Base-by-base conservation (phyloP, 1,284 basidiomycete genomes). In the Ganoderma lucidum region DNA sequence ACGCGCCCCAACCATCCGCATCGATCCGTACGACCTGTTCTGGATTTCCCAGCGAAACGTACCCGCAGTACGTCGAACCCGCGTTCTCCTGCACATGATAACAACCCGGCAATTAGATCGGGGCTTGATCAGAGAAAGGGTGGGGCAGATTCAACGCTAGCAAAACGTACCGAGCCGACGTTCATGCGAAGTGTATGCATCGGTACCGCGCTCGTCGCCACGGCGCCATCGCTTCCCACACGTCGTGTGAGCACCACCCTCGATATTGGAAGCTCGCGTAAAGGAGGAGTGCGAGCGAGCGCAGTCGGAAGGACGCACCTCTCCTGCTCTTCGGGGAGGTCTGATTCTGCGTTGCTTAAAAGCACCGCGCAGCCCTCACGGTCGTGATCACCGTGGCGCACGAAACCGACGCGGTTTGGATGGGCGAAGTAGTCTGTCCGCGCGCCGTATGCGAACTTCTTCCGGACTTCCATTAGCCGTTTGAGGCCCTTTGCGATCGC, bases 321-420 rank as follows among this genome's bases (percentile, higher is more conserved):
- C 42, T 64, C 62, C 41, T 68, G 65, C 59, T 45, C 23, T 23
- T 37, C 48, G 8, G 42, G 71, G 70, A 39, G 56, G 55, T 79
- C 77, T 23, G 23, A 23, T 23, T 23, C 23, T 39, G 84, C 84
- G 72, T 93, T 93, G 77, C 90, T 91, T n/a, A 94, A 74, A 23
- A 93, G 78, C 3, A 93, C 91, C 0, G 82, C 91, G 70, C 93
- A 94, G 28, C 78, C 78, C 53, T 53, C 53, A 8, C 44, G 39
- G 63, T 6, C 41, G 15, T 72, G 71, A 76, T 88, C 82, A 30
- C 93, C 93, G 75, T 80, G 80, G 48, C 93, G 87, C 68, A 91
- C 86, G 73, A 92, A 94, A n/a, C 91, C 93, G 74, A 95, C 88
- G 75, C 87, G 92, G 73, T 92, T 89, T 32, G 75, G 83, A 59